phyloP scores from a whole-genome alignment of 345 rosid species.

The Mangifera indica region DNA sequence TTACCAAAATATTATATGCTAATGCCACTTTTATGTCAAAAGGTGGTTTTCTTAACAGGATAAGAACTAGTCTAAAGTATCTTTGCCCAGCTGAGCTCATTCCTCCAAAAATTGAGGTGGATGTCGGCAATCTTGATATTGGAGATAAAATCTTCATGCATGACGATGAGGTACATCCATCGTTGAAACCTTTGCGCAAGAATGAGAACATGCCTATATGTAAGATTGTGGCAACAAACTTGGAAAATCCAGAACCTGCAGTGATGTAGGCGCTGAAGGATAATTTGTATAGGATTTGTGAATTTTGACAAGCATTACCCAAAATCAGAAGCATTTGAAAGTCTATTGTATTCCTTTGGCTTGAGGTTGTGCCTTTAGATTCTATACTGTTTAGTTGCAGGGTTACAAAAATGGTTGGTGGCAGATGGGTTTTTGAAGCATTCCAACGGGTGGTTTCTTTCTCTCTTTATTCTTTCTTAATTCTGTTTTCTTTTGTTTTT shows the following conservation, averaged over 20 bases:
- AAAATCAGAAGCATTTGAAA: slow-evolving; percentile 12
- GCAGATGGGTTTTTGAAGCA: background rate
- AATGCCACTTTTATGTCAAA: slow-evolving; percentile 14
- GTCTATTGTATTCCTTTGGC: slow-evolving; percentile 1
- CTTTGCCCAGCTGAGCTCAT: slow-evolving; percentile 71
- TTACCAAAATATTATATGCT: background rate
- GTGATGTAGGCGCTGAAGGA: slow-evolving; percentile 18
- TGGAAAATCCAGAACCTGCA: slow-evolving; percentile 36
- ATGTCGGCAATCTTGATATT: slow-evolving; percentile 74
- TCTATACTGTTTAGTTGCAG: background rate
- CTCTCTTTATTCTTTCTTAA: background rate
- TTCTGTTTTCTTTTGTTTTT: background rate
- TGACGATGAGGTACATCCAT: slow-evolving; percentile 63
- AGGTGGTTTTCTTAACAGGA: slow-evolving; percentile 64
- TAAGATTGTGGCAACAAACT: slow-evolving; percentile 54
- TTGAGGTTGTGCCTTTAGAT: background rate
- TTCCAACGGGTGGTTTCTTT: background rate
- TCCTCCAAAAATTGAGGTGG: slow-evolving; percentile 82
- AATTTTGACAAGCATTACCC: slow-evolving; percentile 2
- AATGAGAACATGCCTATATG: slow-evolving; percentile 69
- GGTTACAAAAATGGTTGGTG: background rate
- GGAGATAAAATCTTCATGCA: slow-evolving; percentile 60
- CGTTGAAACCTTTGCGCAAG: slow-evolving; percentile 77
- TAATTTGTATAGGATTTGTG: background rate
- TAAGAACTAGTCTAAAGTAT: slow-evolving; percentile 53